phyloP scores from a whole-genome alignment of 148 eudicot species.

The Rhododendron kiyosumense region DNA sequence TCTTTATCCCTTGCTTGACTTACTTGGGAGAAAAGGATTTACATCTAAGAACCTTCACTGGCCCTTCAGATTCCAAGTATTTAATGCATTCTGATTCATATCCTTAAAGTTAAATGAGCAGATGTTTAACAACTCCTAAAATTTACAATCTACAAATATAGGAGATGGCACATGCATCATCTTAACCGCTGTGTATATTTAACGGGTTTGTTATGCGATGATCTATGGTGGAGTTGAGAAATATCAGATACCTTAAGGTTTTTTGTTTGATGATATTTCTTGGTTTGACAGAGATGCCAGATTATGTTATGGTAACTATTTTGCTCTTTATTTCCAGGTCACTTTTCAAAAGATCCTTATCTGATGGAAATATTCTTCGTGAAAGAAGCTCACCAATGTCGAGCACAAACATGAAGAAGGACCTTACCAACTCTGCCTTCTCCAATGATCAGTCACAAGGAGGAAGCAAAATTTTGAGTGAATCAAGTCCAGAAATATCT shows the following conservation, averaged over 20 bases:
- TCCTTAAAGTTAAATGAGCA: background rate
- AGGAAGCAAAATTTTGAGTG: conserved; percentile 33
- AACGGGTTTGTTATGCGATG: background rate
- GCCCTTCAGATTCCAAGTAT: background rate
- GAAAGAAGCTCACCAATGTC: conserved; percentile 43
- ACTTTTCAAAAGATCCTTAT: conserved; percentile 61
- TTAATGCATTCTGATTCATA: background rate
- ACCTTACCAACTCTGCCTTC: conserved; percentile 29
- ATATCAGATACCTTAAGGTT: background rate
- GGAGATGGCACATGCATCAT: background rate
- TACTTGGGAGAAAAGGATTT: background rate
- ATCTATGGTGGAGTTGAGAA: background rate
- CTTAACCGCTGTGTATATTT: background rate
- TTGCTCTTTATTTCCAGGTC: conserved; percentile 33
- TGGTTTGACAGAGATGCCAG: conserved; percentile 6
- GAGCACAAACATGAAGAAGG: conserved; percentile 27
- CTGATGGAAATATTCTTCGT: conserved; percentile 79
- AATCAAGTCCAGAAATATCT: conserved; percentile 61
- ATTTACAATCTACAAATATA: background rate
- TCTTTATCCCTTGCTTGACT: background rate
- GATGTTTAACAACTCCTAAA: background rate
- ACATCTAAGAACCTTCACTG: background rate
- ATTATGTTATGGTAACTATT: conserved; percentile 5
- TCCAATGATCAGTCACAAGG: conserved; percentile 38
- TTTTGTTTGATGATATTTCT: background rate